Evolutionary conservation across 768 basidiomycete species (phyloP).

Genomic region (Sarcomyxa edulis): DNA sequence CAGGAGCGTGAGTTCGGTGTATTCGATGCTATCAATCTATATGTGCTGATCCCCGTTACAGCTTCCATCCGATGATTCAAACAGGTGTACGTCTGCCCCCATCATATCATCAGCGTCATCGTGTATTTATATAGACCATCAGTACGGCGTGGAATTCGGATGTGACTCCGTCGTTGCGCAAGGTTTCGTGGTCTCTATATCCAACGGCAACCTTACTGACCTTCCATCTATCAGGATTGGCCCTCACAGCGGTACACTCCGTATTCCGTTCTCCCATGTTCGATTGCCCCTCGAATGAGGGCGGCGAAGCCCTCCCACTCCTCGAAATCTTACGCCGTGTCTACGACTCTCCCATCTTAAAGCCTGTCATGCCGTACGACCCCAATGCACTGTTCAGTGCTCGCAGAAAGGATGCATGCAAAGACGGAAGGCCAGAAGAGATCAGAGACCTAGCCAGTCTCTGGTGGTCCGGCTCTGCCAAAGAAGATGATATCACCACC

Average conservation of each 20-base stretch:
- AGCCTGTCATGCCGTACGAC: slow-evolving; percentile 49
- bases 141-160: slow-evolving; percentile 53
- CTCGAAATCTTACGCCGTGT: slow-evolving; percentile 45
- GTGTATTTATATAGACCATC: not conserved
- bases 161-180: slow-evolving; percentile 44
- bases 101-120: not conserved
- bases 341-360: slow-evolving; percentile 43
- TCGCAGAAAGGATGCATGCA: slow-evolving; percentile 26
- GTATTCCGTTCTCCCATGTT: slow-evolving; percentile 11
- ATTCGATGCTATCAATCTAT: not conserved
- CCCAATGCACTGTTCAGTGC: slow-evolving; percentile 33
- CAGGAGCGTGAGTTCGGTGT: slow-evolving; percentile 26
- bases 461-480: slow-evolving; percentile 31
- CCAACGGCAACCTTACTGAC: not conserved
- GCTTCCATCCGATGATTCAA: slow-evolving; percentile 53
- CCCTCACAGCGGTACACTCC: slow-evolving; percentile 41
- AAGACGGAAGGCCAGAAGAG: slow-evolving; percentile 35
- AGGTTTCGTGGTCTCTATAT: slow-evolving; percentile 35
- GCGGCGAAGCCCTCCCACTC: slow-evolving; percentile 29
- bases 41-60: slow-evolving; percentile 13
- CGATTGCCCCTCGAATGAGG: slow-evolving; percentile 3
- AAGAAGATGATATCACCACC: slow-evolving; percentile 40
- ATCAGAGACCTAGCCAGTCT: slow-evolving; percentile 37
- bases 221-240: slow-evolving; percentile 30
- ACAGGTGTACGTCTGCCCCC: slow-evolving; percentile 37